Base-by-base conservation (phyloP, 495 filamentous ascomycete genomes). In the Echria macrotheca region DNA sequence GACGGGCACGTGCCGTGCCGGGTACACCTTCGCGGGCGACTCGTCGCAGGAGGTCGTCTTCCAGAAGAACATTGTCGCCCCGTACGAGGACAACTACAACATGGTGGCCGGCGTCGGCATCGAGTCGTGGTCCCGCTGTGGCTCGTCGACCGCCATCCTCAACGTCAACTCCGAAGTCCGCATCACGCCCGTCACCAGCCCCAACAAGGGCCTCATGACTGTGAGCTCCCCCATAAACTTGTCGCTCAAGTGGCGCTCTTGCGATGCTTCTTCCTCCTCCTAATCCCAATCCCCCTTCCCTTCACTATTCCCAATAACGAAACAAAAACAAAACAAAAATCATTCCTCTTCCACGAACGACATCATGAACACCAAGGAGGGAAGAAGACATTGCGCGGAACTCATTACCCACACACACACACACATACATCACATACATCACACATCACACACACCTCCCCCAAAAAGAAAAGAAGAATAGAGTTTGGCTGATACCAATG, bases 131-230 rank as follows among this genome's bases (percentile, higher is more conserved):
- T 59, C 59, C 33, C 44, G 47, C 22, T 69, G 67, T 56, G 65
- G 66, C 28, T 33, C 18, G 31, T 45, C 47, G 21, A 55, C 60
- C 2, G 59, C 64, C 28, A 57, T 68, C 38, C 50, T 65, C 50
- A 69, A 69, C 49, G 60, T 69, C 47, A 63, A 69, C 58, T 66
- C 65, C 26, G 54, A 66, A 39, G 58, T 66, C 42, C 54, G 60
- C 44, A 61, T 69, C 47, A 60, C 50, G 17, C 52, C 57, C 25
- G 54, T 61, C n/a, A 56, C 42, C 44, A 56, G 54, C 49, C 47
- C 56, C 15, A 45, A 52, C 21, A 48, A 44, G 48, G 56, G 59
- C 26, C 39, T 52, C 44, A 61, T 61, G 61, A 64, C 61, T 45
- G 58, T 64, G 56, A 57, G 61, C 36, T 7, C 25, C 26, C 49